Base-by-base conservation (phyloP, 1,139 yeast species). In the Yamadazyma siamensis region DNA sequence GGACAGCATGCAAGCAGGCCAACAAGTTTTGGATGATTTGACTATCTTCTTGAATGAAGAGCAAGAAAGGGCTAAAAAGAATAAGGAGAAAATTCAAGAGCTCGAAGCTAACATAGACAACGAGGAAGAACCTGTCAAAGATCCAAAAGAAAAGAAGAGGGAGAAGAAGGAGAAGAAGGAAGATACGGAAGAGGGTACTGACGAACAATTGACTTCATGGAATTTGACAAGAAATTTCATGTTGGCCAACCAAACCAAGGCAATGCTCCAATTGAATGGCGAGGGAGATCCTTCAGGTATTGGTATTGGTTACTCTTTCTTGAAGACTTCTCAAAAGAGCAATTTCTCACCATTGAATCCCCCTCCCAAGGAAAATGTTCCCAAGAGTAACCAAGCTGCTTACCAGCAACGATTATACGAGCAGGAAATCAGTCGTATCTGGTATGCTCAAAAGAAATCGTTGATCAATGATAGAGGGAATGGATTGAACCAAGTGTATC, bases 281-380 rank as follows among this genome's bases (percentile, higher is more conserved):
- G 94, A 83, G 38, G 98, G 97, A 30, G 98, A 91, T 54, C 95
- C 96, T 3, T 80, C 95, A 1, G 96, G 95, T 20, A 77, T 85
- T 40, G 94, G 95, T 1, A 83, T 86, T 40, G 95, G 94, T 0
- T 84, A 84, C 45, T 86, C 95, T n/a, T 84, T 89, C 46, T 67
- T 89, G 43, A 74, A 89, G 41, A 86, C 96, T 0, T 86, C 97
- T 0, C 94, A 91, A 84, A 91, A 89, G 57, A 95, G 94, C 48
- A 95, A 96, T 1, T 91, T 91, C 57, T 71, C 76, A 31, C 86
- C 89, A 2, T 60, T 71, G n/a, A 56, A 62, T 36, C 59, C 82
- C 59, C 69, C 71, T 4, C 61, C 60, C 4, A 61, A 58, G 29
- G 71, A 65, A 31, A 56, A 50, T 31, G 59, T 61, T n/a, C 72